Evolutionary conservation across 495 filamentous ascomycete genomes (phyloP), one percentile per base, ranked within the genome.

Genomic region (Penicillium dipodomyicola): DNA sequence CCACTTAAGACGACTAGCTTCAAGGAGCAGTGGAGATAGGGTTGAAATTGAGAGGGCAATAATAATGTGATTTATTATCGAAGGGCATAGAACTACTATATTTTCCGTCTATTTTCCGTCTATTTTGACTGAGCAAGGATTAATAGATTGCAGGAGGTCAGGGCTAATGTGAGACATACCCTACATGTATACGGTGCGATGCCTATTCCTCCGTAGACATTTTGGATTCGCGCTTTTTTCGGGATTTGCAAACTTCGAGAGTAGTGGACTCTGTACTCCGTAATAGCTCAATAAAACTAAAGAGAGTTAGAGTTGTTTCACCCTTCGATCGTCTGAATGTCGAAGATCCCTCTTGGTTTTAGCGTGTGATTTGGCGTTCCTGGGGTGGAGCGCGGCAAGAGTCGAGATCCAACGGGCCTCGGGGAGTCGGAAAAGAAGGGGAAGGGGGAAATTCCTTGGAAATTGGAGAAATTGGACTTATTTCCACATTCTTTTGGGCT

Each of bases 321-420:
- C 22, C 15, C 22, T 22, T 22, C 2, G 22, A 22, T 22, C 20
- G 20, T 49, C 15, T 25, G 22, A 50, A 37, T 50, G 33, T 63
- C 47, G 45, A 58, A n/a, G 48, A 59, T 53, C 58, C 54, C 51
- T 49, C 54, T 55, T 52, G 22, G 25, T 50, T 33, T 64, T 65
- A 60, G 64, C 64, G 62, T 65, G 58, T 65, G 62, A 64, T 56
- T 62, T 49, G 54, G 52, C 54, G 8, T 11, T 45, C 22, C 22
- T 22, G 22, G 32, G 58, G n/a, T 64, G 64, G 61, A 64, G 49
- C 40, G 52, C 48, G 54, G 54, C 51, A 63, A 57, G 54, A 56
- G 61, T 64, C 58, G 52, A 60, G 58, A 53, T 53, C 58, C 50
- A 43, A 52, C 37, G 49, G 49, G 49, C 37, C 37, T 51, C 49